These are phyloP conservation scores for Tylopilus sp. DNA, from an alignment of 768 basidiomycete genomes.

Conservation along the genomic window DNA sequence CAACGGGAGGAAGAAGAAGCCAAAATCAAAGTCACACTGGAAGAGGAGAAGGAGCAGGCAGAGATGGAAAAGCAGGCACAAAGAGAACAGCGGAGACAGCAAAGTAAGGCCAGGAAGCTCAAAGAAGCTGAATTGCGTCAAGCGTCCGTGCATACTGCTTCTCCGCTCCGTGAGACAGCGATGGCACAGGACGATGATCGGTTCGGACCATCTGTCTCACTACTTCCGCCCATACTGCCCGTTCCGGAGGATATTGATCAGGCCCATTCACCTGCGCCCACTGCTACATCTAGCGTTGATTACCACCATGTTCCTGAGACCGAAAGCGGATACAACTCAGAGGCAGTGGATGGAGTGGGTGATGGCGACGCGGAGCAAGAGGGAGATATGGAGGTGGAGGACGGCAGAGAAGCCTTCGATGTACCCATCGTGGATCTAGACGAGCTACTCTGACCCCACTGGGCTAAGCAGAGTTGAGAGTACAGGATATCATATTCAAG, in stretches of 20 bases:
- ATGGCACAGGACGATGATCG: slow-evolving; percentile 33
- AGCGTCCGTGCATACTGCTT: slow-evolving; percentile 21
- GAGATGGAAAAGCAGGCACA: slow-evolving; percentile 36
- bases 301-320: slow-evolving; percentile 35
- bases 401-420: slow-evolving; percentile 15
- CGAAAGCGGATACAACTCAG: slow-evolving; percentile 58
- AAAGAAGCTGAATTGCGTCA: slow-evolving; percentile 34
- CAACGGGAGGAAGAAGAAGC: slow-evolving; percentile 73
- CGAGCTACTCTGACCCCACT: slow-evolving; percentile 24
- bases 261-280: slow-evolving; percentile 49
- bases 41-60: slow-evolving; percentile 44
- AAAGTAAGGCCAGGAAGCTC: slow-evolving; percentile 51
- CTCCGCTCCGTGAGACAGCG: slow-evolving; percentile 27
- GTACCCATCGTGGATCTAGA: slow-evolving; percentile 29
- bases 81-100: slow-evolving; percentile 46
- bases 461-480: no score
- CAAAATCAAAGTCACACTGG: slow-evolving; percentile 39
- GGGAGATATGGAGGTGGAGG: slow-evolving; percentile 22
- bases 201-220: slow-evolving; percentile 22
- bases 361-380: slow-evolving; percentile 28
- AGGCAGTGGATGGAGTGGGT: slow-evolving; percentile 32
- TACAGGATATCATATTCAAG: not conserved
- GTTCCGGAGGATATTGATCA: slow-evolving; percentile 32
- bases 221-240: slow-evolving; percentile 23
- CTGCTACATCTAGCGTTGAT: slow-evolving; percentile 48